Evolutionary conservation across 768 basidiomycete species (phyloP).

Genomic region (Fomitopsis pulvina): DNA sequence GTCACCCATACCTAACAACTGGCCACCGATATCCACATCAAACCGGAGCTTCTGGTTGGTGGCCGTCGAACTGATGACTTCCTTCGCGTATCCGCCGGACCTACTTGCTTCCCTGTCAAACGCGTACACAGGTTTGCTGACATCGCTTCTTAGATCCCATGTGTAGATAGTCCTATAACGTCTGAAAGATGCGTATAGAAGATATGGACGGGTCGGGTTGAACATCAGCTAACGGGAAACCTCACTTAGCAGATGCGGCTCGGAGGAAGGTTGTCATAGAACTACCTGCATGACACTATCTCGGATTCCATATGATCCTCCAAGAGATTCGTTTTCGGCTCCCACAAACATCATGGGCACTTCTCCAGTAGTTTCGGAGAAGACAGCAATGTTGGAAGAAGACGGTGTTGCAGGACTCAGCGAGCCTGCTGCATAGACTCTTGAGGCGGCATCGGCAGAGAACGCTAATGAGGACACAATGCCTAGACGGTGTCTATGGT

Average conservation of each 20-base stretch:
- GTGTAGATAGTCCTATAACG: conserved; percentile 53
- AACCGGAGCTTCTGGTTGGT: conserved; percentile 81
- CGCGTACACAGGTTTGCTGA: conserved; percentile 34
- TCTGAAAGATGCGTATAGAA: conserved; percentile 77
- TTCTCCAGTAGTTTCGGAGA: conserved; percentile 50
- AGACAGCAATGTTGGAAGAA: conserved; percentile 56
- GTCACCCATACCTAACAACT: conserved; percentile 58
- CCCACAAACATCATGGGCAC: conserved; percentile 58
- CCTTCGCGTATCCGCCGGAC: conserved; percentile 2
- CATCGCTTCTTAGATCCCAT: conserved; percentile 74
- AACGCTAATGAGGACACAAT: conserved; percentile 85
- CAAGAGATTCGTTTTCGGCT: conserved; percentile 32
- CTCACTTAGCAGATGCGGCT: neutral
- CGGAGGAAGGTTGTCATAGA: neutral
- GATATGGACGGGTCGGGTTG: conserved; percentile 62
- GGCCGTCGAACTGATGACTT: neutral
- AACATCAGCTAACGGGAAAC: conserved; percentile 53
- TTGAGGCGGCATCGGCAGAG: conserved; percentile 46
- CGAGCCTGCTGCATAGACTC: conserved; percentile 76
- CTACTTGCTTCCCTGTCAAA: conserved; percentile 17
- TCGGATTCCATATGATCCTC: conserved; percentile 23
- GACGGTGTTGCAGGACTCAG: conserved; percentile 41
- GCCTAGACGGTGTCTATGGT: conserved; percentile 36
- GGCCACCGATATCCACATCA: conserved; percentile 66
- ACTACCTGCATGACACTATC: conserved; percentile 51